These are phyloP conservation scores for Saposhnikovia divaricata DNA, from an alignment of 129 eudicot species.

Conservation along the genomic window DNA sequence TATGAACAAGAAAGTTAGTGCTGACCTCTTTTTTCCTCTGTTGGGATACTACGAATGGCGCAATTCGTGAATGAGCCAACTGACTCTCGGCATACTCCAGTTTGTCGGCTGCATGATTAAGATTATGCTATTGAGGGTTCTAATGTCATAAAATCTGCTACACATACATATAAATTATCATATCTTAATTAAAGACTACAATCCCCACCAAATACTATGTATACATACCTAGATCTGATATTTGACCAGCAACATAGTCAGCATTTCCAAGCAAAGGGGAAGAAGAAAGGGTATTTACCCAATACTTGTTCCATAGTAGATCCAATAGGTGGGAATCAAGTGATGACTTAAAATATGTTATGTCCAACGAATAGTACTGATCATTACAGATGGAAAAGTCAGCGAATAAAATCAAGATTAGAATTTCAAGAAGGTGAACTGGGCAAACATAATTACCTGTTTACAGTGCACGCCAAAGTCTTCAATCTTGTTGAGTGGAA, in stretches of 20 bases:
- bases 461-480: conserved; percentile 99
- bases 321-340: conserved; percentile 96
- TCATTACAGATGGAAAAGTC: conserved; percentile 3
- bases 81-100: conserved; percentile 97
- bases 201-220: neutral
- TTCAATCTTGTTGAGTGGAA: conserved; percentile 94
- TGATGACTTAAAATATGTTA: conserved; percentile 91
- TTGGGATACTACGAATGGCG: conserved; percentile 61
- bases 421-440: neutral
- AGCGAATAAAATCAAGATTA: neutral
- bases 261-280: conserved; percentile 95
- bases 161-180: neutral
- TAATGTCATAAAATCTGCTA: neutral
- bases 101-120: conserved; percentile 68
- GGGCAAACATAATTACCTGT: conserved; percentile 44
- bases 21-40: conserved; percentile 96
- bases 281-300: conserved; percentile 98
- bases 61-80: conserved; percentile 80
- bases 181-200: neutral
- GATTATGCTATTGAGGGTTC: neutral
- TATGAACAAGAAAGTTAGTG: neutral
- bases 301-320: conserved; percentile 96
- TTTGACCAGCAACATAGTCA: conserved; percentile 97
- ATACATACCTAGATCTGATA: conserved; percentile 78
- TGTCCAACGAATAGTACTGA: conserved; percentile 91